Evolutionary conservation across 768 basidiomycete genomes (phyloP), one percentile per base, ranked within the genome.

Genomic region (Pisolithus albus): DNA sequence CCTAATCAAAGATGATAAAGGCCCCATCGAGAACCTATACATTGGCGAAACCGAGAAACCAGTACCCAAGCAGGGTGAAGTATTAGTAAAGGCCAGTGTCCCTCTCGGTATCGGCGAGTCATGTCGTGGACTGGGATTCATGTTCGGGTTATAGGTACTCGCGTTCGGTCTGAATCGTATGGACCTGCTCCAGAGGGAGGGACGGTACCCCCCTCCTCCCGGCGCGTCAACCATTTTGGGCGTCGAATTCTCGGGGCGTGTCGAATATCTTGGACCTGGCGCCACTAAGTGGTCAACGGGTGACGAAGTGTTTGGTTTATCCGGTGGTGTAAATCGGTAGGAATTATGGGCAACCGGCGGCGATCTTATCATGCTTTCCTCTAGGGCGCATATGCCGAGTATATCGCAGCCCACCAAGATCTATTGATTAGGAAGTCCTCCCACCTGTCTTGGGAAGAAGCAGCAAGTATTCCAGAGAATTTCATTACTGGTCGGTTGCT

Each of bases 301-400:
- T 4, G 84, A 88, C 56, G 83, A 88, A 62, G 88, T 92, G 9
- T 74, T 87, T 56, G 93, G 92, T 18, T 74, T 95, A 2, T 78
- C 84, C 7, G 80, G 77, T 30, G 92, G 92, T 16, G 92, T 93
- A 65, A 68, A 86, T 66, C 49, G 26, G 18, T 36, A 43, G 24
- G 36, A 41, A 21, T 36, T 40, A 18, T 13, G 16, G 4, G 7
- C 7, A 16, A 1, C 4, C 4, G 47, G 9, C 26, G 49, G 47
- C 38, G n/a, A 15, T 30, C 47, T 55, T 56, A 26, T 54, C 43
- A 24, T 30, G 19, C 32, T 18, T 43, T 30, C 50, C 23, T 24
- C 24, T 46, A 93, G 92, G 92, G 92, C 34, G 91, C 92, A 41
- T 94, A 93, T 61, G 92, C 92, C 34, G 88, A 94, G 65, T 94